Evolutionary conservation across 768 basidiomycete genomes (phyloP).

Genomic region (Postia placenta): DNA sequence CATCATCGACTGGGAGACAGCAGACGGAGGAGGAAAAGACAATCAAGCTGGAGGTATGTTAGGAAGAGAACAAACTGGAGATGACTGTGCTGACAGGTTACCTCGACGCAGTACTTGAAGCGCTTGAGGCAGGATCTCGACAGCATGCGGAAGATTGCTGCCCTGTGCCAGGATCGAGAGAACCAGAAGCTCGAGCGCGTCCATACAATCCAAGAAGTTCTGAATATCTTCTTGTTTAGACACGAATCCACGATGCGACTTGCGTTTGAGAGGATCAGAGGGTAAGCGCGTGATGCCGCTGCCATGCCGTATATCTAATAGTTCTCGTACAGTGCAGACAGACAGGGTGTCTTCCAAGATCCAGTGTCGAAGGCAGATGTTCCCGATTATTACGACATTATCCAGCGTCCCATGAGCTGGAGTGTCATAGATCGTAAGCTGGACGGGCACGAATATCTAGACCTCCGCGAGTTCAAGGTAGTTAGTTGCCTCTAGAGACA

Average conservation of each 20-base stretch:
- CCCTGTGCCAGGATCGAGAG: conserved; percentile 73
- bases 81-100: too few species aligned
- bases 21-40: conserved; percentile 80
- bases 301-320: not conserved
- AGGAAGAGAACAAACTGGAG: too few species aligned
- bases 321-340: conserved; percentile 50
- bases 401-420: conserved; percentile 89
- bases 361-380: conserved; percentile 78
- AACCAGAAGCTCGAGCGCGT: conserved; percentile 67
- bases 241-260: conserved; percentile 53
- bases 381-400: conserved; percentile 86
- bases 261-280: conserved; percentile 64
- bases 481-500: not conserved
- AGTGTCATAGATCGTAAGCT: conserved; percentile 74
- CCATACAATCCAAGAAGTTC: conserved; percentile 58
- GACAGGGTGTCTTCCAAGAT: conserved; percentile 68
- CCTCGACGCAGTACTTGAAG: conserved; percentile 48
- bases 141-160: conserved; percentile 57
- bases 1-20: conserved; percentile 51
- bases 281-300: conserved; percentile 39
- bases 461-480: conserved; percentile 69
- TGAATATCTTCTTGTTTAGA: conserved; percentile 61
- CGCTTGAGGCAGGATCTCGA: conserved; percentile 74
- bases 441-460: conserved; percentile 78
- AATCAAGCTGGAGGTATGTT: conserved; percentile 77